A percentile compares a stretch with the other conserved stretches of the same genome.
phyloP scores from a whole-genome alignment of 208 protist species.

The Wallacemonas collosoma region DNA sequence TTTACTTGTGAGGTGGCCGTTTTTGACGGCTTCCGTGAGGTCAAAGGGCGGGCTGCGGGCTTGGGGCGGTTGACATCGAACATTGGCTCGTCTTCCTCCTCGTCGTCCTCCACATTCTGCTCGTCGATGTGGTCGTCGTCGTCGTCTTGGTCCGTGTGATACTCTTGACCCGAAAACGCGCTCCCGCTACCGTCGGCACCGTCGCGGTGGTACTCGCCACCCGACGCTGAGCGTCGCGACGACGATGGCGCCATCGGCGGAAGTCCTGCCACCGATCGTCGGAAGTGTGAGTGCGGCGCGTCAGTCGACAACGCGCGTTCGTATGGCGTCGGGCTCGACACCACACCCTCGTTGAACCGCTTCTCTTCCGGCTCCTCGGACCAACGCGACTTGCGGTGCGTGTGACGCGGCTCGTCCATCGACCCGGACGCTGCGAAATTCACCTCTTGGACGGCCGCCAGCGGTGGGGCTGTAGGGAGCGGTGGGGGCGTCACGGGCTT shows the following conservation, averaged over 20 bases:
- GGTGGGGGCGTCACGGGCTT: not conserved
- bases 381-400: constrained; percentile 7
- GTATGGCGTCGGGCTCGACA: not conserved
- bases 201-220: not conserved
- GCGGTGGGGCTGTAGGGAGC: constrained; percentile 8
- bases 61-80: not conserved
- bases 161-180: not conserved
- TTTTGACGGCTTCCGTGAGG: constrained; percentile 1
- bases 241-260: constrained; percentile 6
- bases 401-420: constrained; percentile 5
- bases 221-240: not conserved
- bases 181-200: too few species aligned
- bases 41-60: not conserved
- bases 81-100: constrained; percentile 1
- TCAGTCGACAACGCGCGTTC: not conserved
- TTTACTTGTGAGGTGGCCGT: not conserved
- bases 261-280: not conserved
- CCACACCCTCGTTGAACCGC: constrained; percentile 15
- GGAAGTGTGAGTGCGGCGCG: not conserved
- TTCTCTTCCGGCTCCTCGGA: constrained; percentile 15
- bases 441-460: not conserved
- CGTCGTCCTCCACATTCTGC: constrained; percentile 1
- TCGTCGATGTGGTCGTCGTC: constrained; percentile 9
- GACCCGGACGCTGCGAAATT: too few species aligned
- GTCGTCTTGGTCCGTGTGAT: not conserved